Evolutionary conservation across 306 rosid species (phyloP), one percentile per base, ranked within the genome.

Genomic region (Prinsepia uniflora): DNA sequence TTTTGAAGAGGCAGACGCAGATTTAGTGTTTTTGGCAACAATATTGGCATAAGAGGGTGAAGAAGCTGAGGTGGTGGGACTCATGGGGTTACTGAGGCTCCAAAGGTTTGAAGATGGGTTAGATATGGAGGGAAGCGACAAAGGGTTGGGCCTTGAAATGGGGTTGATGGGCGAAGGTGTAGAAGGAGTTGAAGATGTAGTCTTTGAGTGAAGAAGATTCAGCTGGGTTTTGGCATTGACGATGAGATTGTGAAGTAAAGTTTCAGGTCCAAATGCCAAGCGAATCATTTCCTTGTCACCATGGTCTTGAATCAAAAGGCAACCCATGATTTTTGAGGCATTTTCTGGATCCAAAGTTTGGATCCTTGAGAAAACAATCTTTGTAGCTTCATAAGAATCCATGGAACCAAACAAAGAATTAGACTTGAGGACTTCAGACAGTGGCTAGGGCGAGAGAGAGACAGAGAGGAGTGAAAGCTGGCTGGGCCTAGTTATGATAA

Each of bases 271-370:
- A 42, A 74, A 83, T n/a, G 92, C 96, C 40, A 93, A 63, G 0
- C 94, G 87, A 14, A 90, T 72, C 60, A 93, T 70, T 52, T 93
- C 98, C 74, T 81, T 83, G 36, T 93, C 92, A 4, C 92, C 86
- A 2, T 88, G 86, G 78, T 81, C 89, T 65, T 85, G 84, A 67
- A 93, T 85, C 42, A 93, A 79, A 49, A 93, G 86, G 58, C 59
- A 87, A 46, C 98, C 98, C 98, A 93, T 88, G 80, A 93, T 93
- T 83, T 88, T 93, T 0, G 96, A 82, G 7, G 98, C 97, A 76
- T 85, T 81, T 20, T 93, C 98, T 6, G 97, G 96, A 30, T 93
- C 98, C 58, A 90, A 60, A 64, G 55, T 77, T 59, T 88, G 92
- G 72, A 93, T 82, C 73, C 86, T 90, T 0, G 96, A 58, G 17